Base-by-base conservation (phyloP, 1,139 yeast species). In the Candida sanyaensis region DNA sequence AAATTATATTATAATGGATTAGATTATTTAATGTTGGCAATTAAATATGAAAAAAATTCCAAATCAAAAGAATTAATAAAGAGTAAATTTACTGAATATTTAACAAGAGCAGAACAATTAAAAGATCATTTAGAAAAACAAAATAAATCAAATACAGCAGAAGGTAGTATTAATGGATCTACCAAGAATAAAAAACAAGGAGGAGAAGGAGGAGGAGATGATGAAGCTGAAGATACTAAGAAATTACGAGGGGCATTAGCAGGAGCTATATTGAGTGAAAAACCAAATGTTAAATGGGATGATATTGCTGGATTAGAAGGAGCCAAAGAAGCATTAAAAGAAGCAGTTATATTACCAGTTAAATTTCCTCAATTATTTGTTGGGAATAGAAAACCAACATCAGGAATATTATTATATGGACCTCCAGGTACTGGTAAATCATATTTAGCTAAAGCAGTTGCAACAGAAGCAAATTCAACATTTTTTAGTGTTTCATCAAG, bases 391-490 rank as follows among this genome's bases (percentile, higher is more conserved):
- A 89, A 89, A 63, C 99, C 99, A 1, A 85, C 96, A 3, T 77
- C 89, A 5, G 99, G 99, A 40, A 93, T 95, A 44, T 71, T 95
- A 44, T 73, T 95, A 37, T 95, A 91, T 65, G 99, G 99, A 0
- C 99, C 99, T 11, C 99, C 99, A 2, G 99, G 99, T 61, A 95
- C 99, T 0, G 99, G 99, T 75, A 95, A 95, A 64, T 92, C 98
- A 1, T 93, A 86, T 65, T 73, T 95, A 50, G 99, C 99, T 12
- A 93, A 93, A 63, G 99, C 99, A 0, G 98, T 93, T 4, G 99
- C 99, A 27, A 93, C 99, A 0, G 99, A 93, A 63, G 97, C 99
- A 46, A 91, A 92, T 62, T 88, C 97, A 0, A 93, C 99, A 0
- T 93, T 93, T 60, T 95, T 93, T 67, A 88, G 97, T 4, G 96